These are phyloP conservation scores for Yamadazyma sp. DNA, from an alignment of 1,139 yeast species.

Conservation along the genomic window DNA sequence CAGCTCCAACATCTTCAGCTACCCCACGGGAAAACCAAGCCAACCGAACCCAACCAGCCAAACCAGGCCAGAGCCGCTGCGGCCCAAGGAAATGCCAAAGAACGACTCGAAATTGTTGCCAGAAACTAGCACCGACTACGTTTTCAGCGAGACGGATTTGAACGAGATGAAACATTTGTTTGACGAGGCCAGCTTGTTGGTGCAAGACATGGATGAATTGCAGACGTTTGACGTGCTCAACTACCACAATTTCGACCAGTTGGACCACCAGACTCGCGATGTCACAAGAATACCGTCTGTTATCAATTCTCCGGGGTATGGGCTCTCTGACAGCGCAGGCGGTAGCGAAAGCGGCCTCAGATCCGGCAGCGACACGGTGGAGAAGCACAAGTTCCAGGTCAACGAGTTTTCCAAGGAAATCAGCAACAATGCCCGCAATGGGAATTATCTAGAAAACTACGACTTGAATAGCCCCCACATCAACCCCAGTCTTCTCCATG, in stretches of 20 bases:
- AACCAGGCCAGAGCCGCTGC: too few species aligned
- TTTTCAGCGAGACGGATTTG: constrained; percentile 9
- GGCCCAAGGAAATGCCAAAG: too few species aligned
- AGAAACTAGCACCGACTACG: constrained; percentile 5
- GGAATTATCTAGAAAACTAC: constrained; percentile 7
- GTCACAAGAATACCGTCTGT: neutral
- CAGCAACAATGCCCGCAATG: constrained; percentile 9
- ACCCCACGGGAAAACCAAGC: neutral
- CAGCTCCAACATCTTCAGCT: neutral
- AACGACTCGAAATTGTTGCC: neutral
- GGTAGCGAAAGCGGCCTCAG: constrained; percentile 5
- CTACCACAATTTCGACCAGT: constrained; percentile 2
- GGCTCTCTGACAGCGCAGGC: neutral
- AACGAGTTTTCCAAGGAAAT: constrained; percentile 18
- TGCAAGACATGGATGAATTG: constrained; percentile 49
- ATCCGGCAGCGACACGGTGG: constrained; percentile 14
- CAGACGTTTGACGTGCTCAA: constrained; percentile 24
- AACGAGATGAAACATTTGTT: constrained; percentile 28
- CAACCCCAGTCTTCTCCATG: constrained; percentile 6
- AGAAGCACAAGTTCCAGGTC: constrained; percentile 17
- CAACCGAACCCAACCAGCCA: too few species aligned
- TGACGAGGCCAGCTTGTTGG: constrained; percentile 51
- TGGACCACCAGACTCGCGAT: neutral
- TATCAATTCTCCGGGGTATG: neutral
- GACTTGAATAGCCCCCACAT: constrained; percentile 12